Evolutionary conservation across 2,329 filamentous ascomycete species (phyloP).

Genomic region (Cytospora mali): DNA sequence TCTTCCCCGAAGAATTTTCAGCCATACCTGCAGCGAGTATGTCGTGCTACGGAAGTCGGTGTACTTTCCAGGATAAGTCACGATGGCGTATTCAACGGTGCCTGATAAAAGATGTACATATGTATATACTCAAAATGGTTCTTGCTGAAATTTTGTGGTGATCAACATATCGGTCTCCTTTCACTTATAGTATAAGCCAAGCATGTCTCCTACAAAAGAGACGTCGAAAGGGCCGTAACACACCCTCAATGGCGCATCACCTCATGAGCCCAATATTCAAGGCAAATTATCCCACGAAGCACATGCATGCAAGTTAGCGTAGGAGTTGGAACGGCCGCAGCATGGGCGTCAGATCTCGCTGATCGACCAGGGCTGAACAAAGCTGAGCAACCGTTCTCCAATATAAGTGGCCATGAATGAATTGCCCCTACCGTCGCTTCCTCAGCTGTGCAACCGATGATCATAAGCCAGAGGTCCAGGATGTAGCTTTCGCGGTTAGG

Average conservation of each 20-base stretch:
- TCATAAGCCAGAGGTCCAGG: background rate
- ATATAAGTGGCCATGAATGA: background rate
- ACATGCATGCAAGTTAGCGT: no score
- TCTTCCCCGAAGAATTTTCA: background rate
- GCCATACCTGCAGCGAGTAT: background rate
- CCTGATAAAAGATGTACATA: no score
- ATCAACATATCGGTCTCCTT: no score
- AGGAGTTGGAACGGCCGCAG: background rate
- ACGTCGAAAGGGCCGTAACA: background rate
- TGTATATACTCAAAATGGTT: no score
- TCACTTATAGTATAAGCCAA: background rate
- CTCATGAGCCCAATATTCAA: no score
- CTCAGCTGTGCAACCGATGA: background rate
- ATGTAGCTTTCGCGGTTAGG: background rate
- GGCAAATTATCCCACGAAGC: no score
- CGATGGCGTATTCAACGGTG: background rate
- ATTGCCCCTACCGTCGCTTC: background rate
- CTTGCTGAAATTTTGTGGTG: no score
- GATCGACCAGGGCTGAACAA: background rate
- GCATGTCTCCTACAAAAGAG: background rate
- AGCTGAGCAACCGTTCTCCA: background rate
- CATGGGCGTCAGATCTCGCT: background rate
- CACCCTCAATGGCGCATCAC: background rate
- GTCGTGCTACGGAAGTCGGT: background rate
- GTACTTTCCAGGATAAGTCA: background rate